These are phyloP conservation scores for Penicillium janthinellum DNA, from an alignment of 2,329 filamentous ascomycete species.

Conservation along the genomic window DNA sequence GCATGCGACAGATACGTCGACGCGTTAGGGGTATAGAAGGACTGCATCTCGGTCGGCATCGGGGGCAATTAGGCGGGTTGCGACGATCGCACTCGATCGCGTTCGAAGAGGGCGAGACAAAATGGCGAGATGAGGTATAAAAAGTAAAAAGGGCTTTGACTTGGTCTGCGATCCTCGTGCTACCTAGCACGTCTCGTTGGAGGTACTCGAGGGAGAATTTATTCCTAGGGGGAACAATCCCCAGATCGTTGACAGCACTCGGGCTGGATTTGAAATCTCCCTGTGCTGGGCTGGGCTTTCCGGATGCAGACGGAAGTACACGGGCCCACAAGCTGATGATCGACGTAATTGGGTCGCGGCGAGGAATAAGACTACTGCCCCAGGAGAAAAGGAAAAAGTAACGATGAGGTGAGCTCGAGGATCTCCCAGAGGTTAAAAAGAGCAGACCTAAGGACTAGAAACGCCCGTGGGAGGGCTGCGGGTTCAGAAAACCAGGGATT, in stretches of 20 bases:
- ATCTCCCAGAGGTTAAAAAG: background rate
- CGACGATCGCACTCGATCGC: constrained; percentile 7
- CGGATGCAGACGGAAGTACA: constrained; percentile 18
- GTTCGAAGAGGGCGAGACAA: background rate
- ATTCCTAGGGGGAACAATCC: background rate
- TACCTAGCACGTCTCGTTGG: background rate
- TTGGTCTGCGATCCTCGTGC: background rate
- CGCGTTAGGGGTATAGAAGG: constrained; percentile 37
- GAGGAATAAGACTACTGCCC: background rate
- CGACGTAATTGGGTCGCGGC: background rate
- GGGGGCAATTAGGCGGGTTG: background rate
- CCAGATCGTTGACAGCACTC: background rate
- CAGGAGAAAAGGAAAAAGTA: background rate
- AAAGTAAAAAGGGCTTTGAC: background rate
- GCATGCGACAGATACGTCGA: constrained; percentile 34
- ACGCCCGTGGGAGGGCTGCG: constrained; percentile 5
- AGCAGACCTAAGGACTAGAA: too few species aligned
- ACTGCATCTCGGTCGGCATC: constrained; percentile 39
- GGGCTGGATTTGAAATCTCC: constrained; percentile 1
- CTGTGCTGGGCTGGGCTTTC: background rate
- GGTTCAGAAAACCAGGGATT: constrained; percentile 9
- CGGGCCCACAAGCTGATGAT: constrained; percentile 2
- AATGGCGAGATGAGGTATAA: background rate
- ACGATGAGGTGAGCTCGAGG: background rate
- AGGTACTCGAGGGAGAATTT: background rate